Evolutionary conservation across 2,329 filamentous ascomycete species (phyloP), one percentile per base, ranked within the genome.

Genomic region (Epichloe coenophiala): DNA sequence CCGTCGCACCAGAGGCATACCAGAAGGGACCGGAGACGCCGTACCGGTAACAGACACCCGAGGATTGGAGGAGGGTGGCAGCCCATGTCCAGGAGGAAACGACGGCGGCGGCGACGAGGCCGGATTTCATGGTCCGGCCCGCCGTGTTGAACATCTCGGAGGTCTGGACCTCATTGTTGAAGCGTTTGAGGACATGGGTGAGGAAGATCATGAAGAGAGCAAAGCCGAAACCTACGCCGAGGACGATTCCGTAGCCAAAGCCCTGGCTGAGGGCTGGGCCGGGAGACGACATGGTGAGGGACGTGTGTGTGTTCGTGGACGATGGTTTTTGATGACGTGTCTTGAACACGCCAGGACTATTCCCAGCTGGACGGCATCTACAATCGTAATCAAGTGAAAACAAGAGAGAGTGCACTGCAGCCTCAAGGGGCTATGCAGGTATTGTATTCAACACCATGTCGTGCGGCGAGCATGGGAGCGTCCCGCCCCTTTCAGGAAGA

Each of bases 1-100:
- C 86, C 0, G 84, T 89, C 11, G 87, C 88, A n/a, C 83, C 78
- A 2, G 72, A 76, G 1, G 77, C 79, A 60, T 83, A 83, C 76
- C 75, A 80, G 44, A 76, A 75, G 9, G 71, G 70, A 13, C 79
- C 81, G 0, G 77, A 75, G 39, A 86, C 75, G 12, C 82, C 86
- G 61, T 91, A 91, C 55, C 80, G 74, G 65, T 95, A 95, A 54
- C 86, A 87, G 17, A 95, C 85, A n/a, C 82, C 79, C 1, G 86
- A 83, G 1, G 80, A 86, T 61, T 93, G 87, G 2, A 93, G 73
- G 1, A 91, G 72, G 0, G 87, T 93, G 21, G 87, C 88, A 0
- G 88, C 88, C 88, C 88, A 95, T 0, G 89, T 95, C 89, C 90
- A 95, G 5, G 84, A 89, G 15, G 85, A 90, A 3, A 95, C 88